These are phyloP conservation scores for Phaffomyces opuntiae DNA, from an alignment of 805 yeast genomes.

Conservation along the genomic window DNA sequence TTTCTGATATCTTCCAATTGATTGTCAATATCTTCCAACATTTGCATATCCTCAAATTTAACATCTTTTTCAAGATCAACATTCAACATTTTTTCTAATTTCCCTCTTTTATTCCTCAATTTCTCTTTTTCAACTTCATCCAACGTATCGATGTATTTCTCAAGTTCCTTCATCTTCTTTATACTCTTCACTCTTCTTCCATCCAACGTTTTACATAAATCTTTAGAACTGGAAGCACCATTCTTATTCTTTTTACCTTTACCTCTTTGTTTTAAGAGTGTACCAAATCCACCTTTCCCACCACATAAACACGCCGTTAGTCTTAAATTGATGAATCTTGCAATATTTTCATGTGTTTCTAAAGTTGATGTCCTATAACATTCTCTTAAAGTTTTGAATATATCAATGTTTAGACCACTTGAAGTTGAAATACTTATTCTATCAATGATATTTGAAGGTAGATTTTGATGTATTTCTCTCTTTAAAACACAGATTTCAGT, in stretches of 20 bases:
- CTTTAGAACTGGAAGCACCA: constrained; percentile 21
- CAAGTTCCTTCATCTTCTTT: constrained; percentile 30
- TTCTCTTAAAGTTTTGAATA: constrained; percentile 4
- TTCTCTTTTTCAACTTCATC: constrained; percentile 13
- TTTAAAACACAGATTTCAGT: not conserved
- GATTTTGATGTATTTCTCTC: constrained; percentile 1
- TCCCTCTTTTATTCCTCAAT: constrained; percentile 29
- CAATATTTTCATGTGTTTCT: constrained; percentile 1
- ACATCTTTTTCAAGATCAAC: constrained; percentile 22
- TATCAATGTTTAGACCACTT: constrained; percentile 11
- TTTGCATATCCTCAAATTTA: constrained; percentile 30
- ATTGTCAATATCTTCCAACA: constrained; percentile 33
- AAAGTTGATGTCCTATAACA: too few relatives aligned
- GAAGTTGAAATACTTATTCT: constrained; percentile 6
- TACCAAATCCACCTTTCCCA: constrained; percentile 49
- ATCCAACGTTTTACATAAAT: constrained; percentile 33
- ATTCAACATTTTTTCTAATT: constrained; percentile 28
- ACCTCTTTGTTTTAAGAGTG: constrained; percentile 34
- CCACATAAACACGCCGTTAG: constrained; percentile 34
- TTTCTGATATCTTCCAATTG: constrained; percentile 28
- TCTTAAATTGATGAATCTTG: constrained; percentile 22
- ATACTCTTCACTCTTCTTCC: constrained; percentile 33
- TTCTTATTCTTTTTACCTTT: constrained; percentile 28
- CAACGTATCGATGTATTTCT: constrained; percentile 18
- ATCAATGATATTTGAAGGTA: constrained; percentile 6